Base-by-base conservation (phyloP, 495 filamentous ascomycete species). In the Cercophora scortea region DNA sequence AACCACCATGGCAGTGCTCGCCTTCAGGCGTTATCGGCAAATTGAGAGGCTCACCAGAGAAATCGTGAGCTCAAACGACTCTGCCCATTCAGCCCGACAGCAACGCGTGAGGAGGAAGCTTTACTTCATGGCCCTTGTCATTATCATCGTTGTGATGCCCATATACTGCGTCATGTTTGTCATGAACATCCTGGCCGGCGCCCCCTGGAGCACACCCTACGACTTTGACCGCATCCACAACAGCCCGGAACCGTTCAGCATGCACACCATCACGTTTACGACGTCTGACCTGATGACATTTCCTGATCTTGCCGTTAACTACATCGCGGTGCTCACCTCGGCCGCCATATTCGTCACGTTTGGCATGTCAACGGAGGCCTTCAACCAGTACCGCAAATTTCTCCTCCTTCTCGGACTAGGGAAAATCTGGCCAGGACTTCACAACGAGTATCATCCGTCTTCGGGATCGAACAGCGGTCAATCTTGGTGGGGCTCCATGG, bases 331-430 rank as follows among this genome's bases (percentile, higher is more conserved):
- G 47, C 70, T 71, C 1, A 70, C 79, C 1, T 79, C 79, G 0
- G 73, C 84, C 43, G 55, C 83, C 44, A 73, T 89, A 12, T 88
- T 94, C 57, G 50, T 81, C 38, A 86, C 90, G 73, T 96, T 95
- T 61, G 93, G 93, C 32, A 79, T 85, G 13, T 90, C 88, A 13
- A 72, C 71, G 17, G 92, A 96, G 51, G 88, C 87, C 4, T 67
- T 78, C n/a, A 76, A 76, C 42, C 81, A 86, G 67, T 96, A 96
- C 64, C 76, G 81, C 48, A 62, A 61, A 4, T 74, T 77, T 54
- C 69, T 85, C 4, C 61, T 75, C 32, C 61, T 52, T 10, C 6
- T 80, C 16, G 79, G 82, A 0, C 54, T 87, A 15, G 79, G 69
- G 11, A 73, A 64, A 36, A 52, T 71, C 45, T 76, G 77, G 55